These are phyloP conservation scores for Aspergillus versicolor DNA, from an alignment of 2,329 filamentous ascomycete species.

Conservation along the genomic window DNA sequence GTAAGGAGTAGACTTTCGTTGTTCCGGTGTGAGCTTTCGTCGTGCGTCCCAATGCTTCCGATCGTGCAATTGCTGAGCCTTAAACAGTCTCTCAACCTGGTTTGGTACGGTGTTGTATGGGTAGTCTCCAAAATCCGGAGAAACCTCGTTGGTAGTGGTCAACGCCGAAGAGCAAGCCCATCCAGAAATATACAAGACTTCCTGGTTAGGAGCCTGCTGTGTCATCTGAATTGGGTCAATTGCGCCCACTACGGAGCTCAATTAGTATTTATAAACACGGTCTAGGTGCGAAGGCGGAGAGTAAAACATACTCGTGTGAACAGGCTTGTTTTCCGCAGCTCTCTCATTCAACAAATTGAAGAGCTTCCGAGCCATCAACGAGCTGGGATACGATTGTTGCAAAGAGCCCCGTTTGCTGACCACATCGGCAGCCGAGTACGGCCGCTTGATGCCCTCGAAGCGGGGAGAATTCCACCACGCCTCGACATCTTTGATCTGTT, in stretches of 20 bases:
- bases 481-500: slow-evolving; percentile 80
- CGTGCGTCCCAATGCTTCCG: slow-evolving; percentile 89
- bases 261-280: slow-evolving; percentile 12
- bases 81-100: slow-evolving; percentile 92
- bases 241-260: slow-evolving; percentile 71
- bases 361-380: slow-evolving; percentile 89
- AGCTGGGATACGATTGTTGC: slow-evolving; percentile 85
- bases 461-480: slow-evolving; percentile 87
- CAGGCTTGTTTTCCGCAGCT: slow-evolving; percentile 74
- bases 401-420: slow-evolving; percentile 90
- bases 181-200: slow-evolving; percentile 92
- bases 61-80: slow-evolving; percentile 95
- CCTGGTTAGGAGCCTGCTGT: slow-evolving; percentile 92
- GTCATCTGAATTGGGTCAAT: slow-evolving; percentile 99
- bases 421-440: slow-evolving; percentile 86
- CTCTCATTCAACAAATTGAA: slow-evolving; percentile 84
- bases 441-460: slow-evolving; percentile 84
- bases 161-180: slow-evolving; percentile 96
- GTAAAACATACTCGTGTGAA: slow-evolving; percentile 73
- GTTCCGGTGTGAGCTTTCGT: slow-evolving; percentile 70
- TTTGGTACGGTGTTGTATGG: slow-evolving; percentile 99
- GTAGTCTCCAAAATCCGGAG: slow-evolving; percentile 96
- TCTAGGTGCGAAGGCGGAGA: background rate
- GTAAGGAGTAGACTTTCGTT: slow-evolving; percentile 76
- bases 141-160: slow-evolving; percentile 94